These are phyloP conservation scores for Leccinum aurantiacum DNA, from an alignment of 768 basidiomycete species.

Conservation along the genomic window DNA sequence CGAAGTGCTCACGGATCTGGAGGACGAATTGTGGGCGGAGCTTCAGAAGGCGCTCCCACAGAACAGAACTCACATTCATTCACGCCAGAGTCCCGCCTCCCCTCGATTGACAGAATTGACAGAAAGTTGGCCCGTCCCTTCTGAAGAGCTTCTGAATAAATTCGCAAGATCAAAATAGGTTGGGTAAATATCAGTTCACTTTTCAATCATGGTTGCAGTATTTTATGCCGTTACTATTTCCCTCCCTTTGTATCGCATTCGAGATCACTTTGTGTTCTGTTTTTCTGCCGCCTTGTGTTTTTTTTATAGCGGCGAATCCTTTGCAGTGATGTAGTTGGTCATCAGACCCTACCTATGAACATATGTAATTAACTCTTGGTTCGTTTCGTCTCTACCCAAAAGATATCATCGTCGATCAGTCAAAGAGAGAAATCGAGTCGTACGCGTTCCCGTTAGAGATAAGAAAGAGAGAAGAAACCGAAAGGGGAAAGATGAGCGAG, in stretches of 20 bases:
- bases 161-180: not conserved
- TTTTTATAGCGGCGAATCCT: not conserved
- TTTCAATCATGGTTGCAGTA: not conserved
- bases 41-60: not conserved
- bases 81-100: not conserved
- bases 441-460: not conserved
- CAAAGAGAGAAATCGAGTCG: not conserved
- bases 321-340: not conserved
- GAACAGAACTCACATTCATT: not conserved
- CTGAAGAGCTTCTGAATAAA: not conserved
- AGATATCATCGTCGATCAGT: not conserved
- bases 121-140: not conserved
- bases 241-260: not conserved
- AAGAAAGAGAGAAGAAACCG: not conserved
- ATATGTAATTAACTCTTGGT: not conserved
- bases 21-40: not conserved
- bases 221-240: not conserved
- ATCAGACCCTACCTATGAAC: not conserved
- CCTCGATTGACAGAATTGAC: not conserved
- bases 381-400: not conserved
- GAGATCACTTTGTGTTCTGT: not conserved
- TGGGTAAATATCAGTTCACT: not conserved
- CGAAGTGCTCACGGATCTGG: not conserved
- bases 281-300: not conserved
- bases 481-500: not conserved